Evolutionary conservation across 306 rosid species (phyloP), one percentile per base, ranked within the genome.

Genomic region (Ceratonia siliqua): DNA sequence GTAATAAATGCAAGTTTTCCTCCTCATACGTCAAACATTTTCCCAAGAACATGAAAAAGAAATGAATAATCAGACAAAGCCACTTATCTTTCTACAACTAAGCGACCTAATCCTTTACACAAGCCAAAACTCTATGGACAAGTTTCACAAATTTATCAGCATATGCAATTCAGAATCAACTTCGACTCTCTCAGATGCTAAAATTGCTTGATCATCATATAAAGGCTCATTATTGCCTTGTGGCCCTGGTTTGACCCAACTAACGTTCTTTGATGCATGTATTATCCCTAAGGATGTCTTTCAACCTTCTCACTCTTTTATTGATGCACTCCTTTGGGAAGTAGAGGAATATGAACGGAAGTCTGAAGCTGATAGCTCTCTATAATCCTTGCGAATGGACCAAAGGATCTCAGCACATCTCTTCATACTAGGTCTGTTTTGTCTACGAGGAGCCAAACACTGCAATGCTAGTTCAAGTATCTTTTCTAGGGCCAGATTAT

Each of bases 401-500:
- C 99, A 95, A 35, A 95, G 96, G 64, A 95, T 76, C 91, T 95
- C 98, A 0, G 90, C 98, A 65, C 99, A 92, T 67, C 78, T 89
- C 84, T 88, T 89, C 99, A 95, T 95, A 79, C 48, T 82, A 46
- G 98, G 98, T 62, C 99, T 86, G 74, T n/a, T 86, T 76, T 95
- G 98, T 87, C 98, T 87, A 1, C 83, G 87, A 10, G 93, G 98
- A 30, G 98, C 98, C 93, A 95, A 85, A 71, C 99, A 95, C 32
- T 92, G 98, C 32, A 95, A 84, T 13, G 99, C 87, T 27, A 95
- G 88, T 83, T 95, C 98, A 75, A 92, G 91, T 68, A 84, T 82
- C 88, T 90, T 92, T 45, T 90, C 94, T 20, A 87, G 49, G 57
- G 94, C 93, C 30, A 81, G 76, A 48, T 53, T 54, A 78, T 84